These are phyloP conservation scores for Chloropicon primus DNA, from an alignment of 139 green algal species.

Conservation along the genomic window DNA sequence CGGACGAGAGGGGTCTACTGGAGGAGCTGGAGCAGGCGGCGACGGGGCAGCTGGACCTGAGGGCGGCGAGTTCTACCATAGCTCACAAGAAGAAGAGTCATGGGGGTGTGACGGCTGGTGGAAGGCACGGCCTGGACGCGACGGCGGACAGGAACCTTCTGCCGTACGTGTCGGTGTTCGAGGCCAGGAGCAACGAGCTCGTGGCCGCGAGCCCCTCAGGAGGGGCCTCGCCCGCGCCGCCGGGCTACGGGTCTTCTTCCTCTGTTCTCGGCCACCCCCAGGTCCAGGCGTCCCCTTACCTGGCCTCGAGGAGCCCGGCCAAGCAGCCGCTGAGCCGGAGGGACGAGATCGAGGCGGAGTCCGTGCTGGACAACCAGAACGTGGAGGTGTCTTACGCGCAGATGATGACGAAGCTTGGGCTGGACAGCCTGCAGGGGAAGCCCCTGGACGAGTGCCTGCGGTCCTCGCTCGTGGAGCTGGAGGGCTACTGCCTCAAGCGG, in stretches of 20 bases:
- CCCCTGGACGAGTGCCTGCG: background rate
- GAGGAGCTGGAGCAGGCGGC: background rate
- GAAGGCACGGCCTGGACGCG: background rate
- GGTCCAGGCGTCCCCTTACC: background rate
- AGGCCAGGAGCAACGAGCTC: background rate
- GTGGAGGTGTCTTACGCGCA: background rate
- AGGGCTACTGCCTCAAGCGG: background rate
- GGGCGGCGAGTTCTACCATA: too few relatives aligned
- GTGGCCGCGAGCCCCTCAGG: background rate
- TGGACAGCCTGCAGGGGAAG: background rate
- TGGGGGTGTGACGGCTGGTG: too few relatives aligned
- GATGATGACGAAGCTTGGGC: background rate
- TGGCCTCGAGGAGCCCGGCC: background rate
- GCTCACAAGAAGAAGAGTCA: too few relatives aligned
- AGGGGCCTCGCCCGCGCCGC: too few relatives aligned
- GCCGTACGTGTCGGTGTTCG: background rate
- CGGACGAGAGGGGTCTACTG: background rate
- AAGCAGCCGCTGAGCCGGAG: background rate
- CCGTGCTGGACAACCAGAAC: background rate
- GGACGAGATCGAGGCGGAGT: background rate
- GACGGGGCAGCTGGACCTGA: background rate
- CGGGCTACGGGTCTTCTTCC: background rate
- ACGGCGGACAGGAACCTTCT: background rate
- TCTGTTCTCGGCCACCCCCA: background rate
- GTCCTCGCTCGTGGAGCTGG: background rate